phyloP scores from a whole-genome alignment of 2,329 filamentous ascomycete species.

The Alternaria sp. region DNA sequence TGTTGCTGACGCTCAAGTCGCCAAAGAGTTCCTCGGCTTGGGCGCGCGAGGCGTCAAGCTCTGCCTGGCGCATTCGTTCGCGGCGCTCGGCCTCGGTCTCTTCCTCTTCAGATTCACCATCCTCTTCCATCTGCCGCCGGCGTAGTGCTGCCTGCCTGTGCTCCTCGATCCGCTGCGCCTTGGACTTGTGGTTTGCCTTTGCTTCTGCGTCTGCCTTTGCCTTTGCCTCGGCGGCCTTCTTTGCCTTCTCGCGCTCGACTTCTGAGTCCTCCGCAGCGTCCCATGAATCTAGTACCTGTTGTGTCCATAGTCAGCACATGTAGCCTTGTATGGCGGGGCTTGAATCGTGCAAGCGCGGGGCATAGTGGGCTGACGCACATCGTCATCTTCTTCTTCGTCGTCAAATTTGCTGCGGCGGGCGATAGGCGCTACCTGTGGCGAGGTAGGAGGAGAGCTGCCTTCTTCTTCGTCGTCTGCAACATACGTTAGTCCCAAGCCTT shows the following conservation, averaged over 20 bases:
- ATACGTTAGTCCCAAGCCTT: conserved; percentile 28
- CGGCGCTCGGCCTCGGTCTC: conserved; percentile 78
- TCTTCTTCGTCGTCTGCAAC: conserved; percentile 64
- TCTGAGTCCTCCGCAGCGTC: conserved; percentile 97
- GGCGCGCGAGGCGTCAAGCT: conserved; percentile 87
- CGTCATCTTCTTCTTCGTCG: conserved; percentile 87
- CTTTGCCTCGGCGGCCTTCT: conserved; percentile 85
- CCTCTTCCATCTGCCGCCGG: conserved; percentile 65
- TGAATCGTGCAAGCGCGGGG: conserved; percentile 25
- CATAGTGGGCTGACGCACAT: conserved; percentile 65
- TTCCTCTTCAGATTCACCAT: conserved; percentile 70
- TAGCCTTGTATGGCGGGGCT: conserved; percentile 26
- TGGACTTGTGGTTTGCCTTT: conserved; percentile 89
- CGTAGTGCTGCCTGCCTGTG: conserved; percentile 68
- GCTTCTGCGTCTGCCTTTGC: conserved; percentile 89
- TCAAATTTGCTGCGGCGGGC: conserved; percentile 77
- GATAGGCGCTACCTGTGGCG: conserved; percentile 58
- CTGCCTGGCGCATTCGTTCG: conserved; percentile 77
- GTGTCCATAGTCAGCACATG: conserved; percentile 29
- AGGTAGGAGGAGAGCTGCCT: conserved; percentile 60
- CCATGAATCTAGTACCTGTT: conserved; percentile 92
- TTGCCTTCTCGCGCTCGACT: conserved; percentile 92
- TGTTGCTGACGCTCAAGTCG: conserved; percentile 75
- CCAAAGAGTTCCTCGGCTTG: conserved; percentile 94
- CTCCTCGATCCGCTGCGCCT: conserved; percentile 85